Evolutionary conservation across 169 alveolate species (phyloP), one percentile per base, ranked within the genome.

Genomic region (Condylostoma magnum): DNA sequence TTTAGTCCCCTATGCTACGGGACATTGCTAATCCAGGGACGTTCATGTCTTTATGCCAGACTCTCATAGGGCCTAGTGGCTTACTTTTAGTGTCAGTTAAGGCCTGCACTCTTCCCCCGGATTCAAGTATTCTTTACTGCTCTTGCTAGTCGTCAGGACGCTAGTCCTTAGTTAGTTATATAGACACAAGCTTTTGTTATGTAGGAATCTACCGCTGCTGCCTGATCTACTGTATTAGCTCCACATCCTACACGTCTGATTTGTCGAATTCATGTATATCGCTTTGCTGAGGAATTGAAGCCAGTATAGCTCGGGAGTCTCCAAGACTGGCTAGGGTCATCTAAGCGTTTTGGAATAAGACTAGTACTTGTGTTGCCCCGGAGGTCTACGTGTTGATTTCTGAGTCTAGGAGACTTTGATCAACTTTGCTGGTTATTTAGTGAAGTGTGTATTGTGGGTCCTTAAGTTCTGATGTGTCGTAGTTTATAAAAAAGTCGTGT

Each of bases 281-380:
- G 22, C 50, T 43, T 63, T 22, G 15, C 12, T 20, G n/a, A 3
- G 73, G 73, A 8, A 63, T n/a, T 18, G 73, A 43, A 20, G 73
- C 73, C n/a, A 67, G 20, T 10, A 67, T 50, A 28, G 66, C 60
- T 48, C 76, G 27, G 27, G 76, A 67, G 66, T 67, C 76, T 8
- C 76, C 76, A 6, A 67, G 54, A 27, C 52, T 25, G 2, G 53
- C 60, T 0, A 67, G n/a, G n/a, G n/a, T n/a, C n/a, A n/a, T n/a
- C n/a, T n/a, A n/a, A n/a, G n/a, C n/a, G n/a, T n/a, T n/a, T n/a
- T n/a, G n/a, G n/a, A n/a, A n/a, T n/a, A n/a, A n/a, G n/a, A n/a
- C n/a, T n/a, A n/a, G n/a, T n/a, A n/a, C n/a, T n/a, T n/a, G n/a
- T n/a, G n/a, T n/a, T n/a, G n/a, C n/a, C n/a, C n/a, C n/a, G n/a